Evolutionary conservation across 768 basidiomycete genomes (phyloP).

Genomic region (Pleurotus citrinopileatus): DNA sequence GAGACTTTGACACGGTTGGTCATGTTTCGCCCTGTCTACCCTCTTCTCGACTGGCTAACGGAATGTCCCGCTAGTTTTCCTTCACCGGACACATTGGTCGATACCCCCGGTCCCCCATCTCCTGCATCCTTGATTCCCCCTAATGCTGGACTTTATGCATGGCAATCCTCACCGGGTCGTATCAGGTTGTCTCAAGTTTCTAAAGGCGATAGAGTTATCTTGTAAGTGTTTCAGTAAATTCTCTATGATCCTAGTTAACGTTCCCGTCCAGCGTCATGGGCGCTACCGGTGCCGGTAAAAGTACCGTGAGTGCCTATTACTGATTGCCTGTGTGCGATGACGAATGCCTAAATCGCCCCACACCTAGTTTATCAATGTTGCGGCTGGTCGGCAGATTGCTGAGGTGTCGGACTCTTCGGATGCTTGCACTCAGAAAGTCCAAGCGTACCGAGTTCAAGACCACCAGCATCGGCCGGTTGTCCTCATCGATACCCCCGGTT

Average conservation of each 20-base stretch:
- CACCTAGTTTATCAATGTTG: conserved; percentile 23
- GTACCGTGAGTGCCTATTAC: conserved; percentile 15
- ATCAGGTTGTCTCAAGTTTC: not conserved
- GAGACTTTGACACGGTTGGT: not conserved
- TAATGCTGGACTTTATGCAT: no score
- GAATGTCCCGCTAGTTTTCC: no score
- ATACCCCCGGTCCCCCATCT: no score
- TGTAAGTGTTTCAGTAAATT: not conserved
- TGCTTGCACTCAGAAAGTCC: conserved; percentile 20
- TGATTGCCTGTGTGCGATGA: not conserved
- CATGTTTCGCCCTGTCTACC: not conserved
- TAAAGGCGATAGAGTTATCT: not conserved
- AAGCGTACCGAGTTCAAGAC: conserved; percentile 14
- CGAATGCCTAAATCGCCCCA: not conserved
- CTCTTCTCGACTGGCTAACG: no score
- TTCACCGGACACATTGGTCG: no score
- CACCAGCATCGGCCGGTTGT: conserved; percentile 14
- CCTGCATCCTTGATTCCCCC: no score
- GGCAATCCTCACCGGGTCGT: no score
- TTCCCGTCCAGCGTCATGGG: conserved; percentile 20
- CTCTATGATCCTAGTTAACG: not conserved
- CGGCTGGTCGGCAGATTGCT: conserved; percentile 14
- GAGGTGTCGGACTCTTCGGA: conserved; percentile 18
- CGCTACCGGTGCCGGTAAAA: conserved; percentile 22
- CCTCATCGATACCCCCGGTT: conserved; percentile 6